Percentiles rank a stretch among this genome's conserved stretches.
phyloP scores from a whole-genome alignment of 345 rosid genomes.

The Citrus hindsii region DNA sequence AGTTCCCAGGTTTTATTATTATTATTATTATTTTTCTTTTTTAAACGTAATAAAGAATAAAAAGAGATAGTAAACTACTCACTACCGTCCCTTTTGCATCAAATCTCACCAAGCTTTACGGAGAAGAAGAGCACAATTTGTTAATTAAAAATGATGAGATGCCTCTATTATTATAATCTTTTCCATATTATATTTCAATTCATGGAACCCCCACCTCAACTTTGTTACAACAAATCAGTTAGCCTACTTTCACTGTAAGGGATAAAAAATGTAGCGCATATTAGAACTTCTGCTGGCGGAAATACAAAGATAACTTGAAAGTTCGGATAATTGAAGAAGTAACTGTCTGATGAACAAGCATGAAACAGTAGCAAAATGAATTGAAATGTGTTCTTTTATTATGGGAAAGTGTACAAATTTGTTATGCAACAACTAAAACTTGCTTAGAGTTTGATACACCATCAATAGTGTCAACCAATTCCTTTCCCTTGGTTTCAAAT shows the following conservation, averaged over 20 bases:
- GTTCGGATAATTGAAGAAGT: no score
- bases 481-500: constrained; percentile 51
- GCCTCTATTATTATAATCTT: background rate
- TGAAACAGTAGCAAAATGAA: no score
- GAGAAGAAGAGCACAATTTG: background rate
- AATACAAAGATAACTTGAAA: no score
- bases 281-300: no score
- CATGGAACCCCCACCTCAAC: background rate
- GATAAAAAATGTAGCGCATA: background rate
- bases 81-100: no score
- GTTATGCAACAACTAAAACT: background rate
- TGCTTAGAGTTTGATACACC: background rate
- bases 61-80: background rate
- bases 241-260: background rate
- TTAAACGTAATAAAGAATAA: background rate
- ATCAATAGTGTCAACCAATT: constrained; percentile 23
- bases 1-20: background rate
- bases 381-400: background rate
- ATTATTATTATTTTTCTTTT: no score
- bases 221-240: background rate
- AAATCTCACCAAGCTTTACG: background rate
- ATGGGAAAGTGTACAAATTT: background rate
- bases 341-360: no score
- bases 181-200: background rate
- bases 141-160: background rate